Base-by-base conservation (phyloP, 306 rosid species). In the Prunus padus region DNA sequence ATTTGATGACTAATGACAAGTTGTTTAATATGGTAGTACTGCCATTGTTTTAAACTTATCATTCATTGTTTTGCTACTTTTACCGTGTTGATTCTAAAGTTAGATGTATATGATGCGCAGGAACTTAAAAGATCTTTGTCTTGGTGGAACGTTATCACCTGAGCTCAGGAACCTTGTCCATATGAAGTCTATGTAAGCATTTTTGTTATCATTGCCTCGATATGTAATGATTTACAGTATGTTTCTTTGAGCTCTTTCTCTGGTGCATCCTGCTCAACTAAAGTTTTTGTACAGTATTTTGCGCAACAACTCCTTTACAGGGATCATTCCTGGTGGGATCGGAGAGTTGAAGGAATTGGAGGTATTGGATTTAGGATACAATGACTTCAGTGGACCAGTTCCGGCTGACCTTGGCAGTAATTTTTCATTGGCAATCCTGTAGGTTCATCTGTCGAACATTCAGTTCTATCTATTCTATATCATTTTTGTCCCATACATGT, bases 301-400 rank as follows among this genome's bases (percentile, higher is more conserved):
- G 89, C 90, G 97, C 67, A 95, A 95, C 81, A 95, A 95, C 65
- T 89, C 91, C 71, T 85, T 95, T 77, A 73, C 65, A 0, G 97
- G 99, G 50, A 65, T 30, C 68, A 88, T 95, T 79, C 99, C 97
- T 7, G 82, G 79, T 66, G 92, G 76, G 77, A 80, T 95, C 22
- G 83, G 73, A 5, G 73, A 82, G 73, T 77, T 95, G 87, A 81
- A 87, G 63, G 97, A 89, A 71, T 86, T 92, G 78, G 99, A 92
- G 88, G 85, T 86, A 83, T 86, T 95, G 66, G 99, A 95, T 87
- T 86, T 95, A 83, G 96, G 99, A 81, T 89, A 74, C 86, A 92
- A 95, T 81, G 83, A 89, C 80, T 90, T 92, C 82, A 85, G 78
- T 8, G 97, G 92, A 72, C 80, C 89, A 23, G 67, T 88, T 54